Evolutionary conservation across 306 rosid species (phyloP).

Genomic region (Lathyrus aphaca): DNA sequence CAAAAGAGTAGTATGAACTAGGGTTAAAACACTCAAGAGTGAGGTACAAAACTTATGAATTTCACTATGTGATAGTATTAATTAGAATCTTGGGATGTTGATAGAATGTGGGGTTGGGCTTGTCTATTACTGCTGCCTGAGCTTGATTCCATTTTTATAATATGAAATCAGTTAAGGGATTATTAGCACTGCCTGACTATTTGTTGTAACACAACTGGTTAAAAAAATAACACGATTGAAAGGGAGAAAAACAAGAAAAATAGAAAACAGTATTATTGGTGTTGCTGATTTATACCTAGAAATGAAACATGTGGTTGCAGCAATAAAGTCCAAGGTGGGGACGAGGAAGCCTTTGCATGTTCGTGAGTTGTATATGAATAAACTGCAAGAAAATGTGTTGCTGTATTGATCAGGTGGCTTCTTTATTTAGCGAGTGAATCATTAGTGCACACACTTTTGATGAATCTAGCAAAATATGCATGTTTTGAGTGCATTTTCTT

Average conservation of each 20-base stretch:
- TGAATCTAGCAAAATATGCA: too few relatives aligned
- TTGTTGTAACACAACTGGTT: not conserved
- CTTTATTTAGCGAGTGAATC: not conserved
- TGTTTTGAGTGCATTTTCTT: too few relatives aligned
- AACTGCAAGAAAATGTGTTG: not conserved
- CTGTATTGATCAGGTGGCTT: not conserved
- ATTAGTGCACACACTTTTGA: not conserved
- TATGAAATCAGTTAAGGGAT: not conserved
- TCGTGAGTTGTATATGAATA: not conserved
- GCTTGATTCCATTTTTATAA: not conserved
- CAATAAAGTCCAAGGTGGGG: not conserved
- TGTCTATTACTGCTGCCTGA: constrained; percentile 13
- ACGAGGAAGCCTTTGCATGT: constrained; percentile 10
- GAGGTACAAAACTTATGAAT: constrained; percentile 14
- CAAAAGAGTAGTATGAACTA: constrained; percentile 25
- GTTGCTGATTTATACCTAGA: not conserved
- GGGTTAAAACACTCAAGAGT: constrained; percentile 3
- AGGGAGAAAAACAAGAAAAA: not conserved
- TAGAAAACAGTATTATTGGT: not conserved
- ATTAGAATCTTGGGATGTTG: constrained; percentile 24
- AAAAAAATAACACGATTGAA: not conserved
- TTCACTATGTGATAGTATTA: constrained; percentile 25
- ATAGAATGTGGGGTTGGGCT: constrained; percentile 27
- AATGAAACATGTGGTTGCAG: not conserved
- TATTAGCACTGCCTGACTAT: not conserved